phyloP scores from a whole-genome alignment of 2,329 filamentous ascomycete species.

The Aspergillus sp. region DNA sequence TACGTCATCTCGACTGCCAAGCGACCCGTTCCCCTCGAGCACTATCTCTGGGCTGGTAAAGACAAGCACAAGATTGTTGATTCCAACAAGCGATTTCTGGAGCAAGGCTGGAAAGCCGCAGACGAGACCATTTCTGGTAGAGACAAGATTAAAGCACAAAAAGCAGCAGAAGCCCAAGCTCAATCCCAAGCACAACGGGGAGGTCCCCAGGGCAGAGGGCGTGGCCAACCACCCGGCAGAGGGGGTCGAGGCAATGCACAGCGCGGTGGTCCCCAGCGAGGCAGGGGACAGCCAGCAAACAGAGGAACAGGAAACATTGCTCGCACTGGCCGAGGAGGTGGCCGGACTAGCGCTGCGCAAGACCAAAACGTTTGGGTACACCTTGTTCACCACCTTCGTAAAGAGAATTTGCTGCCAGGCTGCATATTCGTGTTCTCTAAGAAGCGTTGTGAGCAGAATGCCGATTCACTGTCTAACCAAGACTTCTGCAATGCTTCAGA shows the following conservation, averaged over 20 bases:
- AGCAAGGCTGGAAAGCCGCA: conserved; percentile 91
- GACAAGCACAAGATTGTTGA: conserved; percentile 92
- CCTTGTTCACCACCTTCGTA: conserved; percentile 84
- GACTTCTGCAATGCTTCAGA: conserved; percentile 91
- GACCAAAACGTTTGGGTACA: conserved; percentile 97
- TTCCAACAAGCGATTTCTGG: conserved; percentile 83
- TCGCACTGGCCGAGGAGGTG: conserved; percentile 76
- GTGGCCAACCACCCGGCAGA: conserved; percentile 49
- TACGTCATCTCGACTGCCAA: conserved; percentile 98
- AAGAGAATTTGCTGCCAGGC: conserved; percentile 78
- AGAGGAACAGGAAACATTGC: conserved; percentile 80
- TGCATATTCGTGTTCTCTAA: conserved; percentile 99
- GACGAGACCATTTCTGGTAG: conserved; percentile 76
- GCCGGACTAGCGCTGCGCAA: conserved; percentile 83
- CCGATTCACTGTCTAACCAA: conserved; percentile 87
- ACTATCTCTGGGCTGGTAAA: conserved; percentile 94
- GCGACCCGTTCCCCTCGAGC: conserved; percentile 87
- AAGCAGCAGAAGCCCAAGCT: conserved; percentile 47
- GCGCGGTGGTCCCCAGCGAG: conserved; percentile 42
- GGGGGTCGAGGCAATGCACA: conserved; percentile 39
- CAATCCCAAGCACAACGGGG: conserved; percentile 51
- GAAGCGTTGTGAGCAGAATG: conserved; percentile 94
- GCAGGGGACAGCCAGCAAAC: conserved; percentile 52
- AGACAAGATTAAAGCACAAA: conserved; percentile 65
- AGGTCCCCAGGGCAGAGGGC: conserved; percentile 49